Percentiles rank a stretch among this genome's conserved stretches.
phyloP scores from a whole-genome alignment of 2,329 filamentous ascomycete species.

The Lomentospora prolificans region DNA sequence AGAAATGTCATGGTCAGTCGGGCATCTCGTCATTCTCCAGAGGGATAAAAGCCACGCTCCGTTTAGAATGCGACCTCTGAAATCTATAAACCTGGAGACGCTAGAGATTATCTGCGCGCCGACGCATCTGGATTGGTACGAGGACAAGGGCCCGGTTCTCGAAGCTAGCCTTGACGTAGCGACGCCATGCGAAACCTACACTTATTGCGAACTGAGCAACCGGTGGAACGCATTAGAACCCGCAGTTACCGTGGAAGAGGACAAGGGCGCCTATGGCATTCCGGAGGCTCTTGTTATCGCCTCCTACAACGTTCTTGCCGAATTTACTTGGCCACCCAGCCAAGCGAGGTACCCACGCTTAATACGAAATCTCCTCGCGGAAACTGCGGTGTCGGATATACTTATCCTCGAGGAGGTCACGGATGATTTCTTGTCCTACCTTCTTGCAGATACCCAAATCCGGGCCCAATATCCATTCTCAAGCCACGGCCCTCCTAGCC shows the following conservation, averaged over 20 bases:
- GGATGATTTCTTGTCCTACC: slow-evolving; percentile 48
- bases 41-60: slow-evolving; percentile 26
- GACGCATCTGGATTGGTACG: slow-evolving; percentile 15
- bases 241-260: no score
- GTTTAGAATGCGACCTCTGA: slow-evolving; percentile 45
- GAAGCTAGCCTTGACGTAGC: background rate
- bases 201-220: slow-evolving; percentile 7
- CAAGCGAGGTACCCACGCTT: slow-evolving; percentile 31
- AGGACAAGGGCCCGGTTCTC: slow-evolving; percentile 17
- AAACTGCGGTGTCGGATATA: slow-evolving; percentile 33
- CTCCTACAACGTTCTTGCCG: slow-evolving; percentile 44
- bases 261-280: no score
- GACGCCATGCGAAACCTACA: background rate
- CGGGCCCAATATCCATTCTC: slow-evolving; percentile 40
- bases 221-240: slow-evolving; percentile 10
- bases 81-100: slow-evolving; percentile 29
- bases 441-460: slow-evolving; percentile 38
- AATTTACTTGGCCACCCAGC: slow-evolving; percentile 37
- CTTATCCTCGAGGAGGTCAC: slow-evolving; percentile 54
- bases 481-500: slow-evolving; percentile 46
- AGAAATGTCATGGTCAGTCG: slow-evolving; percentile 35
- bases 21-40: slow-evolving; percentile 41
- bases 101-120: slow-evolving; percentile 4
- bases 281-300: slow-evolving; percentile 23
- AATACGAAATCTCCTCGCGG: slow-evolving; percentile 32